Base-by-base conservation (phyloP, 2,329 filamentous ascomycete genomes). In the Leptographium procerum region DNA sequence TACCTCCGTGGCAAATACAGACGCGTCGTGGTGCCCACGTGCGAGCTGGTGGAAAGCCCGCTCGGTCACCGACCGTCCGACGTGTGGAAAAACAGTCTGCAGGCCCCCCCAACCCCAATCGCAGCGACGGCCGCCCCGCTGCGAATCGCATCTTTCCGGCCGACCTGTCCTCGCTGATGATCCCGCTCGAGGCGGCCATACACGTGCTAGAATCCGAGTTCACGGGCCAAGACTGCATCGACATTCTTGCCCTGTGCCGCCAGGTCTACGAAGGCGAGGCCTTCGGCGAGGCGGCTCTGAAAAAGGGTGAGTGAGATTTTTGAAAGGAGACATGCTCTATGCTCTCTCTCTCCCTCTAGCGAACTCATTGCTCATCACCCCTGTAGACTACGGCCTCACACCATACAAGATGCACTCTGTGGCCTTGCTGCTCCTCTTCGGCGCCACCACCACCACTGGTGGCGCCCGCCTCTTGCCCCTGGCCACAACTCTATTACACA, bases 401-500 rank as follows among this genome's bases (percentile, higher is more conserved):
- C 60, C 59, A 34, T 66, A 66, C 52, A 64, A 66, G 13, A 66
- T 76, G 1, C 69, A 75, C 62, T 67, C 67, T 58, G 59, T 68
- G 1, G 70, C 66, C 26, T 26, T 61, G 52, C 50, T 65, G 16
- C 51, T 70, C 8, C 63, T 73, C 19, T 53, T 64, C 24, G 19
- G 24, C 33, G 11, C 26, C 5, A 11, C 9, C 19, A 10, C 22
- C 11, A 10, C 33, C 10, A 19, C 63, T 28, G 54, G 52, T 0
- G 55, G 62, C n/a, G 53, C 48, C 1, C 57, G n/a, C 2, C 3
- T 16, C 9, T 26, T 55, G 52, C 52, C 59, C 29, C 59, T 75
- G 2, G 67, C 65, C 13, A 55, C 64, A 6, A 68, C 72, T 58
- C 71, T 76, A 62, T 65, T 75, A 50, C 56, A 67, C 57, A 68